These are phyloP conservation scores for Colletotrichum endophyticum DNA, from an alignment of 2,329 filamentous ascomycete genomes.

Conservation along the genomic window DNA sequence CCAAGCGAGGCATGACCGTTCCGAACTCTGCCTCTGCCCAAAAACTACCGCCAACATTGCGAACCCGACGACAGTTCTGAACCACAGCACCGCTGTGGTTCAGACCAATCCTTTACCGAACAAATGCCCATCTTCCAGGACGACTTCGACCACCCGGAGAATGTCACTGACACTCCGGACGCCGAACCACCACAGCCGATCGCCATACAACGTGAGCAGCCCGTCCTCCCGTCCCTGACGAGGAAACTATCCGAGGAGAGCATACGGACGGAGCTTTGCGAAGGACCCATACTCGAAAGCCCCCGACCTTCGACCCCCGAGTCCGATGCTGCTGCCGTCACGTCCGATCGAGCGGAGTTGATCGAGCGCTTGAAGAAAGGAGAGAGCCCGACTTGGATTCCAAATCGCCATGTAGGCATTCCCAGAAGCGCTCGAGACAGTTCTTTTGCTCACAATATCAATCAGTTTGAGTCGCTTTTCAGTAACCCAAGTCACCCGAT, in stretches of 20 bases:
- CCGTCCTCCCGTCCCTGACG: slow-evolving; percentile 15
- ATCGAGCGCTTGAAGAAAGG: slow-evolving; percentile 85
- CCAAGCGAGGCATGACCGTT: slow-evolving; percentile 7
- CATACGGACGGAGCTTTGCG: slow-evolving; percentile 65
- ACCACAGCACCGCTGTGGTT: slow-evolving; percentile 38
- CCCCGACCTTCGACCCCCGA: slow-evolving; percentile 36
- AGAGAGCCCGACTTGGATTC: slow-evolving; percentile 77
- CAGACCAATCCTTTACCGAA: slow-evolving; percentile 24
- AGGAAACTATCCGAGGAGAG: slow-evolving; percentile 63
- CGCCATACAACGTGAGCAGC: background rate
- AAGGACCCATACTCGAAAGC: slow-evolving; percentile 57
- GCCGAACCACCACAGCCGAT: background rate
- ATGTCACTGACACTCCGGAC: slow-evolving; percentile 19
- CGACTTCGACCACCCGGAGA: slow-evolving; percentile 43
- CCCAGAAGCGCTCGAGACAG: background rate
- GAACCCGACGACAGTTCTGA: slow-evolving; percentile 16
- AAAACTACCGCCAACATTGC: slow-evolving; percentile 10
- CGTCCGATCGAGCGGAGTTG: slow-evolving; percentile 73
- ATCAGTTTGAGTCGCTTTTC: slow-evolving; percentile 41
- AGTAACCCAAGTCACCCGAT: slow-evolving; percentile 35
- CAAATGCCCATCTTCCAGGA: slow-evolving; percentile 63
- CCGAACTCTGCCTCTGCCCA: background rate
- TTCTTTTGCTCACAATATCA: background rate
- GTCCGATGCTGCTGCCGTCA: slow-evolving; percentile 32
- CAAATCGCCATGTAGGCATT: slow-evolving; percentile 62